Base-by-base conservation (phyloP, 768 basidiomycete species). In the Tricholoma sp. region DNA sequence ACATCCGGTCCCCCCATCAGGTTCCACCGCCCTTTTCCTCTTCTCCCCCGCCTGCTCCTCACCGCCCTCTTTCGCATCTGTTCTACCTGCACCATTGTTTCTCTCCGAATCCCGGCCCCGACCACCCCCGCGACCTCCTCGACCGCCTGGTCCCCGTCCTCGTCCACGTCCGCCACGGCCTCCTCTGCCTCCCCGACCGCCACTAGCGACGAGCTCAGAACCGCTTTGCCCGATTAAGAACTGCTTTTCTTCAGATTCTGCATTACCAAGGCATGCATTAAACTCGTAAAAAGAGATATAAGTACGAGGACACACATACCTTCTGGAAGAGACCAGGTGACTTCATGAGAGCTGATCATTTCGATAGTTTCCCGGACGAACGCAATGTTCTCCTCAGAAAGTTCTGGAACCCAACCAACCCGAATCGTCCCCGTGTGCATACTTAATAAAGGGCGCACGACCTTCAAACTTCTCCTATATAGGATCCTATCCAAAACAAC, bases 301-400 rank as follows among this genome's bases (percentile, higher is more conserved):
- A n/a, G n/a, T n/a, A n/a, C n/a, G n/a, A n/a, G n/a, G n/a, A n/a
- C n/a, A n/a, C n/a, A n/a, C n/a, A n/a, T n/a, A n/a, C n/a, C n/a
- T n/a, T n/a, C n/a, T n/a, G n/a, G n/a, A n/a, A n/a, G n/a, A n/a
- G n/a, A n/a, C n/a, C n/a, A n/a, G n/a, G n/a, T n/a, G n/a, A n/a
- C n/a, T n/a, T n/a, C n/a, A n/a, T n/a, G n/a, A n/a, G n/a, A n/a
- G n/a, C n/a, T n/a, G n/a, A n/a, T n/a, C n/a, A n/a, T n/a, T n/a
- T n/a, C n/a, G n/a, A n/a, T n/a, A n/a, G n/a, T n/a, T n/a, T n/a
- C n/a, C n/a, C n/a, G n/a, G n/a, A n/a, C n/a, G n/a, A n/a, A n/a
- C n/a, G n/a, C n/a, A n/a, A n/a, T n/a, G n/a, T 90, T 88, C 35
- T 89, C 90, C 52, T 89, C 87, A 12, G 82, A 76, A 52, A 94